A percentile compares a stretch with the other conserved stretches of the same genome.
Conservation (phyloP, 257 asterid genomes). For the Linderniella brevidens region DNA sequence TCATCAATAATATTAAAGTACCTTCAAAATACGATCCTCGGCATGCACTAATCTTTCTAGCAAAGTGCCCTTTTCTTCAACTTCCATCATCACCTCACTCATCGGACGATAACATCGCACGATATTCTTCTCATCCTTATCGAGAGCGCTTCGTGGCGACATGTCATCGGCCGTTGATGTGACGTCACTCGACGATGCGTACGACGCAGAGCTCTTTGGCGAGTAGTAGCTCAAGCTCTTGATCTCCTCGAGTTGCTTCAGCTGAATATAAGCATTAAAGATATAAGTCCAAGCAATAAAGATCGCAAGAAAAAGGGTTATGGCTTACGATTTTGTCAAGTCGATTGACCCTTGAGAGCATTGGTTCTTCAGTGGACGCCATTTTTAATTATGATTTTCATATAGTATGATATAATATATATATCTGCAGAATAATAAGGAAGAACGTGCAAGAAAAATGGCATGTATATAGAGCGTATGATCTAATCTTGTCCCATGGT, state of each 20-base stretch:
- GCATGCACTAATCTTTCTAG: slow-evolving; percentile 34
- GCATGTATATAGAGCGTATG: too few relatives aligned
- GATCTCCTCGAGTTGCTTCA: slow-evolving; percentile 42
- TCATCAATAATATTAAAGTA: slow-evolving; percentile 3
- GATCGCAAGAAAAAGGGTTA: too few relatives aligned
- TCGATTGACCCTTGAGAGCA: neutral
- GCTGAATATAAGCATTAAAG: slow-evolving; percentile 15
- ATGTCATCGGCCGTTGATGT: too few relatives aligned
- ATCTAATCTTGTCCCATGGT: too few relatives aligned
- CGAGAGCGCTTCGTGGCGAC: too few relatives aligned
- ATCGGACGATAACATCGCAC: slow-evolving; percentile 54
- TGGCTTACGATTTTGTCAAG: neutral
- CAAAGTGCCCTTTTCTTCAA: slow-evolving; percentile 44
- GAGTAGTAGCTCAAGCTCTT: slow-evolving; percentile 22
- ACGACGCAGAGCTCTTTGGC: slow-evolving; percentile 43
- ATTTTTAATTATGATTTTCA: too few relatives aligned
- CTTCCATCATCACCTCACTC: slow-evolving; percentile 41
- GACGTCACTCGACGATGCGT: slow-evolving; percentile 8
- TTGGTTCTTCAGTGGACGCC: neutral
- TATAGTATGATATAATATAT: too few relatives aligned
- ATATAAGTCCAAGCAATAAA: too few relatives aligned
- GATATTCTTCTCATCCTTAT: slow-evolving; percentile 17
- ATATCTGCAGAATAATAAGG: too few relatives aligned
- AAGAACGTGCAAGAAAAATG: too few relatives aligned
- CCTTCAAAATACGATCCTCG: slow-evolving; percentile 60